Evolutionary conservation across 2,329 filamentous ascomycete species (phyloP).

Genomic region (Madurella fahalii): DNA sequence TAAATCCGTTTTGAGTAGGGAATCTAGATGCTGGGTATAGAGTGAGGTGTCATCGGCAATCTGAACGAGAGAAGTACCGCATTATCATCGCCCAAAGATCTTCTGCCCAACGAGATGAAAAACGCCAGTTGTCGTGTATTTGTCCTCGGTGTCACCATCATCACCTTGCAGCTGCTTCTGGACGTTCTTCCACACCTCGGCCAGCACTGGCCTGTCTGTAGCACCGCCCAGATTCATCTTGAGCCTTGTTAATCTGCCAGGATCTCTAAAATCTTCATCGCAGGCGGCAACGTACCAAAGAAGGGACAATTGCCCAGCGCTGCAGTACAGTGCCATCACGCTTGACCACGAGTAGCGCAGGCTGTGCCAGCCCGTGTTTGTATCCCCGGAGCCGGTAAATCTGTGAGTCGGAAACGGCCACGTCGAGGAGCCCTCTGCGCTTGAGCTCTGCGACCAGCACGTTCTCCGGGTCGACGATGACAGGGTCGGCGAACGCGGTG

Average conservation of each 20-base stretch:
- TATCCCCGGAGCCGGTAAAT: slow-evolving; percentile 3
- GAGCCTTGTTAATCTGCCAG: background rate
- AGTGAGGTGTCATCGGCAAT: too few species aligned
- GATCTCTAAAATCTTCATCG: background rate
- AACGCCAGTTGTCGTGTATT: background rate
- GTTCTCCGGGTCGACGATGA: slow-evolving; percentile 4
- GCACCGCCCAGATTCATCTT: slow-evolving; percentile 6
- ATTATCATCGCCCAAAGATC: background rate
- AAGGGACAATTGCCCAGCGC: background rate
- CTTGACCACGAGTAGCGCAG: background rate
- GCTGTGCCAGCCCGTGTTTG: slow-evolving; percentile 1
- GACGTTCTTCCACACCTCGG: slow-evolving; percentile 2
- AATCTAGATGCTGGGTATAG: too few species aligned
- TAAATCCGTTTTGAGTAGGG: too few species aligned
- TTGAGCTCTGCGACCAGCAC: background rate
- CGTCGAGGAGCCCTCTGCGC: background rate
- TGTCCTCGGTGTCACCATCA: background rate
- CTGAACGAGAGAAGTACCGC: too few species aligned
- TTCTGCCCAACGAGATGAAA: background rate
- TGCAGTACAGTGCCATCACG: background rate
- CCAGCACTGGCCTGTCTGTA: background rate
- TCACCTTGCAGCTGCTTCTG: background rate
- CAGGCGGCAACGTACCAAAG: background rate
- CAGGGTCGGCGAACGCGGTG: background rate
- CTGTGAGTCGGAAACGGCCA: background rate